These are phyloP conservation scores for Ustilago xerochloae DNA, from an alignment of 1,284 basidiomycete species.

Conservation along the genomic window DNA sequence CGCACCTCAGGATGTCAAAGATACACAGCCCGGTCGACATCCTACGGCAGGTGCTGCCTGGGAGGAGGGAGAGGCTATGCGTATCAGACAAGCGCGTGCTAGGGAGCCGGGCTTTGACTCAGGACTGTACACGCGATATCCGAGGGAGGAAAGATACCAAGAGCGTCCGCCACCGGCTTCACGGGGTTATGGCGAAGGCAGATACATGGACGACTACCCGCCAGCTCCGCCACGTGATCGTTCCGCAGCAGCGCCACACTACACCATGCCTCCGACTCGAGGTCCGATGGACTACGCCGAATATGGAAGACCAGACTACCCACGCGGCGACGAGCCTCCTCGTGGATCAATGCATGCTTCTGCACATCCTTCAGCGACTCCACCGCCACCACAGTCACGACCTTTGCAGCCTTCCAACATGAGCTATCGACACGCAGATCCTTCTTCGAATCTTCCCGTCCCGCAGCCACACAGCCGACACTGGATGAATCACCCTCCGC, in stretches of 20 bases:
- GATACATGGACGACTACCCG: slow-evolving; percentile 14
- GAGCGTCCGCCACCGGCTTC: neutral
- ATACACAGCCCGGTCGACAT: neutral
- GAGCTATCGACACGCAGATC: neutral
- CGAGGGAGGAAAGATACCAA: slow-evolving; percentile 9
- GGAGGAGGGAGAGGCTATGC: slow-evolving; percentile 27
- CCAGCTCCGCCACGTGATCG: slow-evolving; percentile 6
- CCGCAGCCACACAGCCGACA: slow-evolving; percentile 2
- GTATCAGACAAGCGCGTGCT: slow-evolving; percentile 8
- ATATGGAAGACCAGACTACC: slow-evolving; percentile 5
- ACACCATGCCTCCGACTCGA: neutral
- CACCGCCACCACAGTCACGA: neutral
- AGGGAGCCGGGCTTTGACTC: slow-evolving; percentile 17
- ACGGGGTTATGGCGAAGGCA: slow-evolving; percentile 7
- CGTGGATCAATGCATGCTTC: slow-evolving; percentile 11
- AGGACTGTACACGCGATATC: slow-evolving; percentile 8
- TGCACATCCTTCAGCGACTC: slow-evolving; percentile 9
- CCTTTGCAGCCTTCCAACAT: neutral
- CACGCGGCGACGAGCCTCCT: slow-evolving; percentile 11
- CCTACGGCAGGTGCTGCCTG: neutral
- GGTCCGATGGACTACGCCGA: slow-evolving; percentile 15
- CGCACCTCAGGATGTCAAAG: slow-evolving; percentile 2
- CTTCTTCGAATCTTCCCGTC: neutral
- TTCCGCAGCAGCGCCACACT: slow-evolving; percentile 5
- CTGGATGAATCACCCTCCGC: slow-evolving; percentile 10